Percentiles rank a stretch among this genome's conserved stretches.
phyloP scores from a whole-genome alignment of 257 asterid species.

The Linderniella brevidens region DNA sequence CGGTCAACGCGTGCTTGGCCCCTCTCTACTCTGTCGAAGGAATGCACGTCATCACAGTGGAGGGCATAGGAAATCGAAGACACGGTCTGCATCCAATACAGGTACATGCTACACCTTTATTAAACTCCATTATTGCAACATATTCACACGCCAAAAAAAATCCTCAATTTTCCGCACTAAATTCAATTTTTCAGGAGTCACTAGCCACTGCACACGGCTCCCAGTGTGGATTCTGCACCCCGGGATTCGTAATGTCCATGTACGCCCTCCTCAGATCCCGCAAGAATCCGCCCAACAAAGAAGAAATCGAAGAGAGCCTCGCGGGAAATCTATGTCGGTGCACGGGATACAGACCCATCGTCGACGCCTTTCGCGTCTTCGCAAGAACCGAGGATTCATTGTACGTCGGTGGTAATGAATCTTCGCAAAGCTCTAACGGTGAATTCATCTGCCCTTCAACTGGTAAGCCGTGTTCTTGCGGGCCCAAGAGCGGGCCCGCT shows the following conservation, averaged over 20 bases:
- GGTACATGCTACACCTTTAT: slow-evolving; percentile 30
- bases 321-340: slow-evolving; percentile 96
- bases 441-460: slow-evolving; percentile 84
- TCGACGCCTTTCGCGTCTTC: slow-evolving; percentile 87
- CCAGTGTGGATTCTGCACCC: slow-evolving; percentile 97
- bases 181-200: slow-evolving; percentile 45
- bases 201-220: slow-evolving; percentile 84
- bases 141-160: no score
- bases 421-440: slow-evolving; percentile 21
- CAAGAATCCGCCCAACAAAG: slow-evolving; percentile 49
- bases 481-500: slow-evolving; percentile 17
- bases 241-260: slow-evolving; percentile 96
- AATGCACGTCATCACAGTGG: slow-evolving; percentile 92
- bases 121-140: no score
- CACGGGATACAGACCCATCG: slow-evolving; percentile 91
- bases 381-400: slow-evolving; percentile 60
- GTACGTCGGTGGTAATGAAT: slow-evolving; percentile 25
- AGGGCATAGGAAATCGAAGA: slow-evolving; percentile 73
- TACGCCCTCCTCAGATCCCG: slow-evolving; percentile 78
- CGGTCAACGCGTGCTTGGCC: slow-evolving; percentile 92
- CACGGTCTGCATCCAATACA: slow-evolving; percentile 86
- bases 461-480: slow-evolving; percentile 90
- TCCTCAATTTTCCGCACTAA: neutral
- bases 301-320: slow-evolving; percentile 80
- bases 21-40: slow-evolving; percentile 95